Conservation (phyloP, 306 rosid genomes). For the Glycine latifolia region DNA sequence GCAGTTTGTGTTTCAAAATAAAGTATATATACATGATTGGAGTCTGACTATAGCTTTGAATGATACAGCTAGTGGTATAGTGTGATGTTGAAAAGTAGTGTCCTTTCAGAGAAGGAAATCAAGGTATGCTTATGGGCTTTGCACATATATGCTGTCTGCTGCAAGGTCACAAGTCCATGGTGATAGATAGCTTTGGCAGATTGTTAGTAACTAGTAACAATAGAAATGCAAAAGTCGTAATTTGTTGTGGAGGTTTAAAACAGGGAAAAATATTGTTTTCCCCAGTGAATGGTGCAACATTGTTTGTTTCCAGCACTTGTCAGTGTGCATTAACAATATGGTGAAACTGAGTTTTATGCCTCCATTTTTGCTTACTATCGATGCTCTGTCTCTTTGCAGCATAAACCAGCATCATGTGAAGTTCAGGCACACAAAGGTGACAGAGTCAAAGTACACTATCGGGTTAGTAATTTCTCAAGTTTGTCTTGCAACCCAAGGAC, state of each 20-base stretch:
- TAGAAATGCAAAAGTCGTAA: not conserved
- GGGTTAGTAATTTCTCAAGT: constrained; percentile 62
- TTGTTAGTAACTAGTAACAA: too few relatives aligned
- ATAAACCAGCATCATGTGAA: constrained; percentile 82
- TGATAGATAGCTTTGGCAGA: too few relatives aligned
- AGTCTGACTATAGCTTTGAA: not conserved
- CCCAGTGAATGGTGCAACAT: constrained; percentile 2
- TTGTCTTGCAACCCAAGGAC: not conserved
- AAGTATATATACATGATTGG: not conserved
- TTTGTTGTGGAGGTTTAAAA: constrained; percentile 29
- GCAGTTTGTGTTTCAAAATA: not conserved
- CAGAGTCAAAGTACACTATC: constrained; percentile 89
- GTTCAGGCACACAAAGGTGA: constrained; percentile 95
- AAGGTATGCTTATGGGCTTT: too few relatives aligned
- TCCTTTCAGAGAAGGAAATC: too few relatives aligned
- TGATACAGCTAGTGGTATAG: too few relatives aligned
- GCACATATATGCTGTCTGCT: too few relatives aligned
- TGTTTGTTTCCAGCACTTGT: not conserved
- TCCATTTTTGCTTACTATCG: constrained; percentile 23
- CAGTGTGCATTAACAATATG: not conserved
- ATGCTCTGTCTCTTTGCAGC: constrained; percentile 58
- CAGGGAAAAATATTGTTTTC: not conserved
- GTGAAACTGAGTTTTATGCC: constrained; percentile 33
- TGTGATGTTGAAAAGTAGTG: too few relatives aligned
- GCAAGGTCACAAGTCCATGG: too few relatives aligned